These are phyloP conservation scores for Santalum album DNA, from an alignment of 164 flowering plant genomes.

Conservation along the genomic window DNA sequence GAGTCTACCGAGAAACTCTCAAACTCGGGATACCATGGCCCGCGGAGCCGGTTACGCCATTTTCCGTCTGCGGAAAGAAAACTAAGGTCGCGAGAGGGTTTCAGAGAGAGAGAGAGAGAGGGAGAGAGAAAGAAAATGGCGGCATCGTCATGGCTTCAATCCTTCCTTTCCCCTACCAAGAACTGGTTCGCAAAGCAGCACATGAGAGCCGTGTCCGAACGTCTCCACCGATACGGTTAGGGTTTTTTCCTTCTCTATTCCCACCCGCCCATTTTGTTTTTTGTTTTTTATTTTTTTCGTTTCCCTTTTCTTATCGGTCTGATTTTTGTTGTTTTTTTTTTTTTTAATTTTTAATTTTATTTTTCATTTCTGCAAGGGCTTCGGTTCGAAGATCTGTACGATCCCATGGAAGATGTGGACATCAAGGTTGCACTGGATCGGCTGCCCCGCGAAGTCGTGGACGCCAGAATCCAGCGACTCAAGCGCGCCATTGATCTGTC, in stretches of 20 bases:
- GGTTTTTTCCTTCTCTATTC: neutral
- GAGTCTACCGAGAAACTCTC: too few relatives aligned
- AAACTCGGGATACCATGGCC: too few relatives aligned
- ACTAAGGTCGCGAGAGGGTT: too few relatives aligned
- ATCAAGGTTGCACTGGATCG: slow-evolving; percentile 77
- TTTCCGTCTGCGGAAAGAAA: too few relatives aligned
- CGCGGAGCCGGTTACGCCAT: too few relatives aligned
- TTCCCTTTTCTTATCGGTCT: too few relatives aligned
- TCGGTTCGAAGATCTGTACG: slow-evolving; percentile 79
- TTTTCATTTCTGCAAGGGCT: slow-evolving; percentile 33
- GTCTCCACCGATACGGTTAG: slow-evolving; percentile 72
- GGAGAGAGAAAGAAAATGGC: too few relatives aligned
- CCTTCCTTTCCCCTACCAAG: too few relatives aligned
- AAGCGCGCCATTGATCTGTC: slow-evolving; percentile 98
- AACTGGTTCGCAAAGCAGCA: too few relatives aligned
- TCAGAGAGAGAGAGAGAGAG: too few relatives aligned
- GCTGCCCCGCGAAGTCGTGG: slow-evolving; percentile 82
- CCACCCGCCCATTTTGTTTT: slow-evolving; percentile 4
- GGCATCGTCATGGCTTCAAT: too few relatives aligned
- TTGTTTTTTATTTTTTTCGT: slow-evolving; percentile 3
- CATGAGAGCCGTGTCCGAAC: slow-evolving; percentile 49
- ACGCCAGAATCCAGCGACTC: slow-evolving; percentile 86
- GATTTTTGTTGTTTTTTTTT: slow-evolving; percentile 8
- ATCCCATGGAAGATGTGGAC: slow-evolving; percentile 71
- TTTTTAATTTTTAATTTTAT: neutral